Conservation (phyloP, 2,329 filamentous ascomycete species). For the Pseudogymnoascus verrucosus region DNA sequence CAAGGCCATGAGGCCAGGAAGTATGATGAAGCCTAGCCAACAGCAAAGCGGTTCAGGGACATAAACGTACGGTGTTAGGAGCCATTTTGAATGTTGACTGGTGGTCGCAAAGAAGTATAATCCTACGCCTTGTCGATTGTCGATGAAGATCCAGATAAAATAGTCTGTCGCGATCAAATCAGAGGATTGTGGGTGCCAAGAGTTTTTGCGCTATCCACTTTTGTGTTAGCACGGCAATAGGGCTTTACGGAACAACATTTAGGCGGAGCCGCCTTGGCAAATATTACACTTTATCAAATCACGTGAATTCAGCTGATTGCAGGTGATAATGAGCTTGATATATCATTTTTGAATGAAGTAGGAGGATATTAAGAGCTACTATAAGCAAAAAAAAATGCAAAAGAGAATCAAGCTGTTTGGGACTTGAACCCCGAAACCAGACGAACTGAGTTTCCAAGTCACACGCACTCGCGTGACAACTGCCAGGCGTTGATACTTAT, state of each 20-base stretch:
- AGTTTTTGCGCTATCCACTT: constrained; percentile 1
- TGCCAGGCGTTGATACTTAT: neutral
- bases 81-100: constrained; percentile 60
- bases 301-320: neutral
- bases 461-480: constrained; percentile 3
- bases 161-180: neutral
- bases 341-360: neutral
- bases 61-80: constrained; percentile 77
- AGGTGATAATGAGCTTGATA: neutral
- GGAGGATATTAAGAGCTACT: neutral
- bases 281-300: neutral
- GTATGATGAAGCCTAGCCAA: constrained; percentile 47
- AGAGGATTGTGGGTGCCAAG: constrained; percentile 9
- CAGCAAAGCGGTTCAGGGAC: constrained; percentile 82
- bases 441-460: constrained; percentile 8
- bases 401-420: constrained; percentile 2
- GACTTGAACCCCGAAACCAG: constrained; percentile 3
- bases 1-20: constrained; percentile 11
- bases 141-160: constrained; percentile 7
- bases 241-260: constrained; percentile 1
- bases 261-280: neutral
- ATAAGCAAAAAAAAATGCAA: neutral
- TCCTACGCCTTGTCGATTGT: constrained; percentile 33
- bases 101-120: constrained; percentile 63
- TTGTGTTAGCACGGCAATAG: neutral